Base-by-base conservation (phyloP, 1,284 basidiomycete species). In the Pholiota adiposa region DNA sequence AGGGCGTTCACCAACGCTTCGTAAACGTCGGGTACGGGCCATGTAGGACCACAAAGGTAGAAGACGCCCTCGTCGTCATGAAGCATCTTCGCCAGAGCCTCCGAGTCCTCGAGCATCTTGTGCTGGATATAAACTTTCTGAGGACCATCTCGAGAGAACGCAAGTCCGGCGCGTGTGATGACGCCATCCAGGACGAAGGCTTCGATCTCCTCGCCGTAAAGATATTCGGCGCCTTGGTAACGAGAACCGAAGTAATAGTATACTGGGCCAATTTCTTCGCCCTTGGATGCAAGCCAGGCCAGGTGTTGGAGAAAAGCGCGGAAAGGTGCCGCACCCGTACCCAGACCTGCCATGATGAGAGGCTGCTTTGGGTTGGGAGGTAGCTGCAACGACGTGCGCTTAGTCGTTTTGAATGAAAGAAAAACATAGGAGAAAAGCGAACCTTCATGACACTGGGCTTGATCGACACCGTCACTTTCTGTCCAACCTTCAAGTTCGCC, bases 401-500 rank as follows among this genome's bases (percentile, higher is more conserved):
- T 18, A 36, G 29, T 12, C 31, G 14, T 31, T 0, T 23, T 16
- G 12, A 29, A 46, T 4, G 21, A 23, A 2, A 7, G 11, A 34
- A 11, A 16, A 5, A 11, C 21, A 19, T 8, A 46, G 9, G 8
- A 18, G 21, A 25, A 14, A 12, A 41, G 71, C 78, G 25, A 57
- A 94, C 92, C 86, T 98, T 99, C 97, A 99, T 99, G 51, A 99
- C 97, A 70, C 94, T 97, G 21, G 97, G 97, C 78, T 98, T 98
- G 78, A 99, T 92, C 18, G 96, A 98, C 16, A 98, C 97, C 1
- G 96, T 98, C 33, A 99, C 95, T 77, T 96, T 90, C 75, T 94
- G 92, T 33, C 97, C 97, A 25, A 90, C 75, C 70, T 85, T 85
- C 56, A 99, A 85, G 41, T 84, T 86, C 25, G 91, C 88, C 41